A percentile compares a stretch with the other conserved stretches of the same genome.
Evolutionary conservation across 2,329 filamentous ascomycete species (phyloP).

Genomic region (Raffaelea deltoideospora): DNA sequence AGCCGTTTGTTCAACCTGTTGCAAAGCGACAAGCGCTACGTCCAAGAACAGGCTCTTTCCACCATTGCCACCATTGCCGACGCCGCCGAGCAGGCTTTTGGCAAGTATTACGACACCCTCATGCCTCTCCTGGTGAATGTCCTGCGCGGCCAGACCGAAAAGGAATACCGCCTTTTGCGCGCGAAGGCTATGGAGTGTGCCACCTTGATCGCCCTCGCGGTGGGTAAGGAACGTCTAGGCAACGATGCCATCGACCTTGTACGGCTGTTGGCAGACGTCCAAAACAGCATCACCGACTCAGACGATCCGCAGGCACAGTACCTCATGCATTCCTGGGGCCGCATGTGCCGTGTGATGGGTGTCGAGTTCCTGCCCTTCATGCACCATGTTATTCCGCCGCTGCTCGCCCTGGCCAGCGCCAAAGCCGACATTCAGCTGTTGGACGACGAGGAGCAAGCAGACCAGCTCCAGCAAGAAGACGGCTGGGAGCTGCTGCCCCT

Average conservation of each 20-base stretch:
- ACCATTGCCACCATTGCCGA: conserved; percentile 99
- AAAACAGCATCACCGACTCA: conserved; percentile 70
- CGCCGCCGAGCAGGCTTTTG: conserved; percentile 86
- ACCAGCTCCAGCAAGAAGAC: conserved; percentile 84
- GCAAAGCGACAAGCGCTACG: conserved; percentile 84
- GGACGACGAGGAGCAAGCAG: conserved; percentile 88
- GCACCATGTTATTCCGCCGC: conserved; percentile 81
- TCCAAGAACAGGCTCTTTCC: conserved; percentile 93
- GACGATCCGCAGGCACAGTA: conserved; percentile 96
- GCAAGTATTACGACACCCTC: conserved; percentile 85
- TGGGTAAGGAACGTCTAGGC: conserved; percentile 85
- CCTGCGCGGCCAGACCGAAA: conserved; percentile 75
- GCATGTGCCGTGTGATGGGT: conserved; percentile 92
- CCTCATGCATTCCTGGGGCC: conserved; percentile 95
- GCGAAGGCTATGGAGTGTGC: conserved; percentile 99
- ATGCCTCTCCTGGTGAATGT: conserved; percentile 93
- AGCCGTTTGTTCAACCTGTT: conserved; percentile 75
- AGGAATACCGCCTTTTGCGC: conserved; percentile 78
- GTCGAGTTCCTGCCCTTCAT: conserved; percentile 87
- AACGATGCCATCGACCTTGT: conserved; percentile 77
- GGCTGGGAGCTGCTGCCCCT: conserved; percentile 96
- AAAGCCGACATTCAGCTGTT: conserved; percentile 96
- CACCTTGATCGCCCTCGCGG: conserved; percentile 85
- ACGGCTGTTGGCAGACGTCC: conserved; percentile 73
- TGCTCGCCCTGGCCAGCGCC: conserved; percentile 78